Conservation (phyloP, 83 land plant species). For the Picea mariana region DNA sequence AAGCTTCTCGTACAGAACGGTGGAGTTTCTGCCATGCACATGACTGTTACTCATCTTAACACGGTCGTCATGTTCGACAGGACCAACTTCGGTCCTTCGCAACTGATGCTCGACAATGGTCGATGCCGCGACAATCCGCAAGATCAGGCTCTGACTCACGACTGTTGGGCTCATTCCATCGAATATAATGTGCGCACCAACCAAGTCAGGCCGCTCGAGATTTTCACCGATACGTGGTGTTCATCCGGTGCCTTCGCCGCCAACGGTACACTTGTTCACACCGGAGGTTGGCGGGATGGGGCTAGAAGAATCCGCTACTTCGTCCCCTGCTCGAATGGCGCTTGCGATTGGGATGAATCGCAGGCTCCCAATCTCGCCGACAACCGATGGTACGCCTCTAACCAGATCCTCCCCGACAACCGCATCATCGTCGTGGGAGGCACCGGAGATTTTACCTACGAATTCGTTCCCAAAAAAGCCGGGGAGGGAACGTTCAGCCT, state of each 20-base stretch:
- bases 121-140: slow-evolving; percentile 21
- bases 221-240: slow-evolving; percentile 66
- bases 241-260: slow-evolving; percentile 46
- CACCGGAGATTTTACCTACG: slow-evolving; percentile 33
- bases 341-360: too few species aligned
- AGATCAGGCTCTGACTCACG: slow-evolving; percentile 16
- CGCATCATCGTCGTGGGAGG: slow-evolving; percentile 27
- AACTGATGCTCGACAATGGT: slow-evolving; percentile 38
- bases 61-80: slow-evolving; percentile 45
- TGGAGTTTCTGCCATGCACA: slow-evolving; percentile 57
- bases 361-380: too few species aligned
- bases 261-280: slow-evolving; percentile 50
- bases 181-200: slow-evolving; percentile 3
- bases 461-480: slow-evolving; percentile 28
- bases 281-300: slow-evolving; percentile 30
- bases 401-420: too few species aligned
- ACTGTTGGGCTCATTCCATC: too few species aligned
- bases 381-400: too few species aligned
- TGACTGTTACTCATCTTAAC: slow-evolving; percentile 25
- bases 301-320: slow-evolving; percentile 24
- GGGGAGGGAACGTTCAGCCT: slow-evolving; percentile 19
- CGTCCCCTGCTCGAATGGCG: slow-evolving; percentile 23
- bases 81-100: slow-evolving; percentile 54
- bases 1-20: slow-evolving; percentile 29
- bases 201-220: slow-evolving; percentile 21